phyloP scores from a whole-genome alignment of 179 eudicot genomes.

The Patellifolia procumbens region DNA sequence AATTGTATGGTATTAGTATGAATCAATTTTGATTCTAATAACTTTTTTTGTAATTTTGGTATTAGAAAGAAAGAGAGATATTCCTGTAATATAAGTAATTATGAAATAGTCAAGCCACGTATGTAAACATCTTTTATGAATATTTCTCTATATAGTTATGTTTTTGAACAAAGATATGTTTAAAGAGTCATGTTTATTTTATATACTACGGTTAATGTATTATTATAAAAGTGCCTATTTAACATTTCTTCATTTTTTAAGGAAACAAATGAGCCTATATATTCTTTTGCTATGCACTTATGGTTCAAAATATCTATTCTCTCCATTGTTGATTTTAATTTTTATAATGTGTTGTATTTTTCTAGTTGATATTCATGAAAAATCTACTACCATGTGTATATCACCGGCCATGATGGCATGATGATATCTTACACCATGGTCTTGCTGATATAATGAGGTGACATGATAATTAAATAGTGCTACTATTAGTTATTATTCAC shows the following conservation, averaged over 20 bases:
- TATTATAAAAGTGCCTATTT: no score
- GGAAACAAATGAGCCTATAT: no score
- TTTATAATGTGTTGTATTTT: no score
- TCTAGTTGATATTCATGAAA: not conserved
- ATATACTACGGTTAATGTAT: not conserved
- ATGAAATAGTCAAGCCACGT: not conserved
- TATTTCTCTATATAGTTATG: not conserved
- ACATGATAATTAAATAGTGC: no score
- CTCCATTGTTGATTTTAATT: no score
- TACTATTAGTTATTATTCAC: no score
- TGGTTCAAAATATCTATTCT: no score
- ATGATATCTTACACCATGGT: no score
- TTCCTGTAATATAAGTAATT: not conserved
- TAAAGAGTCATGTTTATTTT: not conserved
- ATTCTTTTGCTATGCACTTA: no score
- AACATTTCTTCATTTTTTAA: no score
- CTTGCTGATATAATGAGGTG: no score
- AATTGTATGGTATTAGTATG: not conserved
- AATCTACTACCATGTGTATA: not conserved
- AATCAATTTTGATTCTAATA: not conserved
- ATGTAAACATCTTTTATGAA: conserved; percentile 1
- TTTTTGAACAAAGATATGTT: not conserved
- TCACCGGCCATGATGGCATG: no score
- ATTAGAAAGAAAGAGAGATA: not conserved
- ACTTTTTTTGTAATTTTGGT: not conserved